These are phyloP conservation scores for Iris pallida DNA, from an alignment of 116 monocot genomes.

Conservation along the genomic window DNA sequence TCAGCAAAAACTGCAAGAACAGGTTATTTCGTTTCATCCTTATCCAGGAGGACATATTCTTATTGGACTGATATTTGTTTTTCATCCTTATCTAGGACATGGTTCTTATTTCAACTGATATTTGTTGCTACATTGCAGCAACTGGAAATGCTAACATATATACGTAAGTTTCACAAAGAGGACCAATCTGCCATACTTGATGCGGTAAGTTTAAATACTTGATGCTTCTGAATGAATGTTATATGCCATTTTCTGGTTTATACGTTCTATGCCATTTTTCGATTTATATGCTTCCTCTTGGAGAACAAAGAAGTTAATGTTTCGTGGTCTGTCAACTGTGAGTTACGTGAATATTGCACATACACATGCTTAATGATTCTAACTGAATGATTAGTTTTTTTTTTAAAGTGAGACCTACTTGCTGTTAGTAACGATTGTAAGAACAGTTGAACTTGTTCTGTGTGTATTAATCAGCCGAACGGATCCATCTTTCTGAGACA, in stretches of 20 bases:
- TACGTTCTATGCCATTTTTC: neutral
- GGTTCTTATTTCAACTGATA: neutral
- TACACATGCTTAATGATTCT: too few species aligned
- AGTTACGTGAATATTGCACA: too few species aligned
- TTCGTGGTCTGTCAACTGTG: neutral
- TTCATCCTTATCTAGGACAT: neutral
- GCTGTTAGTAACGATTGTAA: too few species aligned
- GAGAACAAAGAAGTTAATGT: neutral
- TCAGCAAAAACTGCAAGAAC: conserved; percentile 69
- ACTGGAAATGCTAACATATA: conserved; percentile 82
- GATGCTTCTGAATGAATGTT: neutral
- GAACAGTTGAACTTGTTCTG: too few species aligned
- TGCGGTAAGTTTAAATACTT: conserved; percentile 22
- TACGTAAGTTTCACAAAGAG: conserved; percentile 62
- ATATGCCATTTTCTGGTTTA: neutral
- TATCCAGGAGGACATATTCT: neutral
- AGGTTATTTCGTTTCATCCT: conserved; percentile 30
- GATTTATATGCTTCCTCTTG: neutral
- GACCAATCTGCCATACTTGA: conserved; percentile 69
- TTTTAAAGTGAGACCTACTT: too few species aligned
- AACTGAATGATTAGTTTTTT: too few species aligned
- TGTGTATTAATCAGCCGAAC: too few species aligned
- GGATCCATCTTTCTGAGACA: too few species aligned
- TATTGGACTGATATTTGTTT: neutral
- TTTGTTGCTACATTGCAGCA: conserved; percentile 41